Conservation (phyloP, 2,329 filamentous ascomycete genomes). For the Epichloe typhina region DNA sequence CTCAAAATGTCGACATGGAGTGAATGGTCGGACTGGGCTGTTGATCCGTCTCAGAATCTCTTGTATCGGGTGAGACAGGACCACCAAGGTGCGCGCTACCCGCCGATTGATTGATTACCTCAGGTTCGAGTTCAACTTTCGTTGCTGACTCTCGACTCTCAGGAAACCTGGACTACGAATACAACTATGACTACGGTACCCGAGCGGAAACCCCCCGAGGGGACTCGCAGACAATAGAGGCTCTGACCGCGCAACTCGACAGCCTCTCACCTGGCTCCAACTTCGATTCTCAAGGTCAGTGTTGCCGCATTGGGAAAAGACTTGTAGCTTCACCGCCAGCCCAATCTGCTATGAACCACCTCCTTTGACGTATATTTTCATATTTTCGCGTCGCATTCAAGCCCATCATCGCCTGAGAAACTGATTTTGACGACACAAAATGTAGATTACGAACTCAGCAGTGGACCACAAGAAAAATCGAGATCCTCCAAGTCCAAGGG, state of each 20-base stretch:
- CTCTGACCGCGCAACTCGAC: not conserved
- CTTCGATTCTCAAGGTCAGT: constrained; percentile 2
- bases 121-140: not conserved
- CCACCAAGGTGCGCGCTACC: not conserved
- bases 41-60: constrained; percentile 8
- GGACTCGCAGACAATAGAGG: not conserved
- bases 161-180: constrained; percentile 4
- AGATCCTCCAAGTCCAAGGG: not conserved
- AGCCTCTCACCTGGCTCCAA: constrained; percentile 2
- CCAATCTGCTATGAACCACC: not conserved
- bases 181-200: not conserved
- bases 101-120: not conserved
- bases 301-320: not conserved
- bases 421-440: not conserved
- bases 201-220: constrained; percentile 1
- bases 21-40: constrained; percentile 16
- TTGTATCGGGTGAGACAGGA: constrained; percentile 15
- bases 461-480: not conserved
- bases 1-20: constrained; percentile 10
- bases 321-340: not conserved
- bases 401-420: too few species aligned
- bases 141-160: not conserved
- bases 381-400: not conserved
- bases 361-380: not conserved
- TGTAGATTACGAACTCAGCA: constrained; percentile 2